A percentile compares a stretch with the other conserved stretches of the same genome.
phyloP scores from a whole-genome alignment of 306 rosid genomes.

The Trifolium subterraneum region DNA sequence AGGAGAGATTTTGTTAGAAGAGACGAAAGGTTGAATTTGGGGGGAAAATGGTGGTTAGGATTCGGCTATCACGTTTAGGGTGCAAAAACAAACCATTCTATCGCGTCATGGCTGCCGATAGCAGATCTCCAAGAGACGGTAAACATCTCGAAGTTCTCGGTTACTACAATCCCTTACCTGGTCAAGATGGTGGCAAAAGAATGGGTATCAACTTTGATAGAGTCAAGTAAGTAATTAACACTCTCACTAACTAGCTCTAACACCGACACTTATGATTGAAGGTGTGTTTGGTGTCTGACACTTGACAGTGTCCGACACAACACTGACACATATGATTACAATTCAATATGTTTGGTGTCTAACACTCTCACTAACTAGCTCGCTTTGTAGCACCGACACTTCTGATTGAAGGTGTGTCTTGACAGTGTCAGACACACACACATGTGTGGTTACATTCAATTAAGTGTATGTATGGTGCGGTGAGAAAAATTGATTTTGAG shows the following conservation, averaged over 20 bases:
- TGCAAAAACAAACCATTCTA: constrained; percentile 90
- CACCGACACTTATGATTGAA: neutral
- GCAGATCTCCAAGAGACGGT: constrained; percentile 93
- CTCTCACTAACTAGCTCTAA: neutral
- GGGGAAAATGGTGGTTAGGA: constrained; percentile 69
- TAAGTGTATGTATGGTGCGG: too few relatives aligned
- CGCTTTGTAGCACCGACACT: too few relatives aligned
- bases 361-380: too few relatives aligned
- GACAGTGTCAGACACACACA: neutral
- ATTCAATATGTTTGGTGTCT: neutral
- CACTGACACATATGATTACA: neutral
- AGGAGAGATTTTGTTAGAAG: neutral
- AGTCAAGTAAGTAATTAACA: constrained; percentile 67
- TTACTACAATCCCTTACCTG: constrained; percentile 90
- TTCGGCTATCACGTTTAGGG: constrained; percentile 84
- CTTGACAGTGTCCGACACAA: neutral
- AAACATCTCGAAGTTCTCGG: constrained; percentile 91
- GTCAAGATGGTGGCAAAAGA: constrained; percentile 86
- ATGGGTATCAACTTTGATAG: constrained; percentile 93
- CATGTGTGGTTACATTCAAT: too few relatives aligned
- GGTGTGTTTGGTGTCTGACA: neutral
- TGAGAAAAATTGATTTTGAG: too few relatives aligned
- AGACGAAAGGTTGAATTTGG: neutral
- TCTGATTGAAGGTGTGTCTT: neutral
- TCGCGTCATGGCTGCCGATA: constrained; percentile 90